Base-by-base conservation (phyloP, 352 stramenopile genomes). In the Phytophthora chlamydospora region DNA sequence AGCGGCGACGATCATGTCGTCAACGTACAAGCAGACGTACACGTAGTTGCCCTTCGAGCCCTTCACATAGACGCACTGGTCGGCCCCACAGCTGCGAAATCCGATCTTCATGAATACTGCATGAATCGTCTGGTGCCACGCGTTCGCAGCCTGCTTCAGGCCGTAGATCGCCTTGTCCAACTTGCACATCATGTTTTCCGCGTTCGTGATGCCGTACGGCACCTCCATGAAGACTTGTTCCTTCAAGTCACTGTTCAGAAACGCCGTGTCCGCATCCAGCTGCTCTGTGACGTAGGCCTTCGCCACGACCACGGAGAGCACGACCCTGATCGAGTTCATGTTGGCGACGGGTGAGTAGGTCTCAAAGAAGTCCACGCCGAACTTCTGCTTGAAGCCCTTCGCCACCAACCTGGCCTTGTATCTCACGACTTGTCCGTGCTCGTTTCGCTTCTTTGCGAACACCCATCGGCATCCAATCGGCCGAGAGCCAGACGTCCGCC, bases 371-470 rank as follows among this genome's bases (percentile, higher is more conserved):
- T 78, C 52, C 0, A 72, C 58, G 12, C 68, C 65, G 14, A 57
- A 39, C 0, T 57, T 29, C 56, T 81, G 44, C 3, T 24, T 24
- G 21, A 67, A 81, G 32, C 73, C 64, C 6, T 62, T 44, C 17
- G 53, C 67, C 12, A 78, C 58, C 16, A 78, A 34, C 10, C 70
- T 14, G 12, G 58, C 68, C 53, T 70, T 75, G 36, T 67, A 73
- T 4, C 58, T 38, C 12, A 67, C 31, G 1, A 81, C 39, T 33
- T 69, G 43, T 5, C 72, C 64, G 3, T 33, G 24, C 35, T 63
- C 50, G 45, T 81, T 66, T 6, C 41, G 40, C 55, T 77, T 80
- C 34, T 57, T 58, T 3, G 39, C 57, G 35, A 71, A 75, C 9
- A 74, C 46, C 72, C 68, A 81, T 24, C 70, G 59, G 12, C 52